A percentile compares a stretch with the other conserved stretches of the same genome.
phyloP scores from a whole-genome alignment of 2,329 filamentous ascomycete genomes.

The Phoma sp. region DNA sequence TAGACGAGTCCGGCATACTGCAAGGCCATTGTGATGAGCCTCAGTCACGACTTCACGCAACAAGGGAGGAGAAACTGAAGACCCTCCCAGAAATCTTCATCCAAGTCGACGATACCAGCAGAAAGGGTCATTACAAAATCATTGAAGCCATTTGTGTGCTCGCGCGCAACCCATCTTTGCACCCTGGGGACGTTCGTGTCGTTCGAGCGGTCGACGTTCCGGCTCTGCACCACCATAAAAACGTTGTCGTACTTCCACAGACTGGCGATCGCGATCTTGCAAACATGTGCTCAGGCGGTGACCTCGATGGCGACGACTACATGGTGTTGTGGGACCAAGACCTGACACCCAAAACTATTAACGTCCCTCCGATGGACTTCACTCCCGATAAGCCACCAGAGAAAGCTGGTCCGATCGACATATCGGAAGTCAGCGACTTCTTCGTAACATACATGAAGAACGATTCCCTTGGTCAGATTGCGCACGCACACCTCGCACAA shows the following conservation, averaged over 20 bases:
- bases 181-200: slow-evolving; percentile 89
- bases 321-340: slow-evolving; percentile 88
- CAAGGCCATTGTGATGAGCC: slow-evolving; percentile 70
- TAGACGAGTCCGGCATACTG: slow-evolving; percentile 82
- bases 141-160: slow-evolving; percentile 82
- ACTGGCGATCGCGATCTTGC: slow-evolving; percentile 83
- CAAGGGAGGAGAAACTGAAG: slow-evolving; percentile 50
- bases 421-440: slow-evolving; percentile 79
- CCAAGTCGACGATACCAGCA: slow-evolving; percentile 71
- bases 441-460: slow-evolving; percentile 95
- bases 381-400: slow-evolving; percentile 63
- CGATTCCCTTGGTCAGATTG: slow-evolving; percentile 80
- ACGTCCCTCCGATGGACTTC: slow-evolving; percentile 81
- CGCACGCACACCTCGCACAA: slow-evolving; percentile 79
- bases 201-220: slow-evolving; percentile 82
- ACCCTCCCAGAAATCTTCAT: slow-evolving; percentile 85
- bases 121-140: slow-evolving; percentile 64
- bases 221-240: slow-evolving; percentile 75
- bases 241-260: slow-evolving; percentile 88
- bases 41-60: slow-evolving; percentile 53
- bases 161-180: slow-evolving; percentile 90
- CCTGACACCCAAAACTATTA: slow-evolving; percentile 70
- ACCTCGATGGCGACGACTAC: slow-evolving; percentile 95
- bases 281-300: slow-evolving; percentile 95
- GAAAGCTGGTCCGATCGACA: slow-evolving; percentile 69